Percentiles rank a stretch among this genome's conserved stretches.
Evolutionary conservation across 495 filamentous ascomycete species (phyloP).

Genomic region (Acidiella bohemica): DNA sequence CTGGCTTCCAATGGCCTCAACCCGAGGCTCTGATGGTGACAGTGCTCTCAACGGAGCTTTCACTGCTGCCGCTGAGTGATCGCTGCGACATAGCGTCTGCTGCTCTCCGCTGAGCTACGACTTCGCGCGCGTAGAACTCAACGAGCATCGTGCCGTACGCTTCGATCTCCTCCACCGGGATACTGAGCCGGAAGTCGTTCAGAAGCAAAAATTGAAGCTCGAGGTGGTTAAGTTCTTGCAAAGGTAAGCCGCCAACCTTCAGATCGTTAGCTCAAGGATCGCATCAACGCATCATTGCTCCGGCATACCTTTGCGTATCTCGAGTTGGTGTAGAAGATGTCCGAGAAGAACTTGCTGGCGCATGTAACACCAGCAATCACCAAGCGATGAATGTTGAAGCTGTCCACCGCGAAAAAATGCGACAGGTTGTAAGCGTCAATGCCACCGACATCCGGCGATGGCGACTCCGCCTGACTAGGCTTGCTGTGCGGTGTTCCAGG

Average conservation of each 20-base stretch:
- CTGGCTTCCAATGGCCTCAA: neutral
- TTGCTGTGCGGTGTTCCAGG: conserved; percentile 20
- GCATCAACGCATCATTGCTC: neutral
- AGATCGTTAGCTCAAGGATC: conserved; percentile 8
- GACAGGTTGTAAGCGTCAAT: conserved; percentile 48
- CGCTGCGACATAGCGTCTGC: conserved; percentile 11
- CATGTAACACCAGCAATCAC: conserved; percentile 97
- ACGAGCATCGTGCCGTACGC: conserved; percentile 98
- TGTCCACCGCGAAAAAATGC: conserved; percentile 94
- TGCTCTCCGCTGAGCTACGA: conserved; percentile 50
- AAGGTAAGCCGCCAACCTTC: conserved; percentile 89
- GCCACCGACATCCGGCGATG: conserved; percentile 16
- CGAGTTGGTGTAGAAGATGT: conserved; percentile 99
- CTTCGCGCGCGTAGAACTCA: conserved; percentile 91
- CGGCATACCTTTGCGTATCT: conserved; percentile 86
- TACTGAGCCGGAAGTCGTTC: conserved; percentile 91
- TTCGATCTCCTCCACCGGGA: conserved; percentile 90
- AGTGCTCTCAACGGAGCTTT: conserved; percentile 19
- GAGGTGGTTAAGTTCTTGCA: conserved; percentile 92
- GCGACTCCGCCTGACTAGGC: conserved; percentile 22
- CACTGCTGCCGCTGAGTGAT: conserved; percentile 17
- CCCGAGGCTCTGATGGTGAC: conserved; percentile 9
- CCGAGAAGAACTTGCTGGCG: conserved; percentile 98
- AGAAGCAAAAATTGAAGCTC: conserved; percentile 93
- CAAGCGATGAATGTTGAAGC: conserved; percentile 95